Conservation (phyloP, 1,284 basidiomycete genomes). For the Ceratobasidium sp. region DNA sequence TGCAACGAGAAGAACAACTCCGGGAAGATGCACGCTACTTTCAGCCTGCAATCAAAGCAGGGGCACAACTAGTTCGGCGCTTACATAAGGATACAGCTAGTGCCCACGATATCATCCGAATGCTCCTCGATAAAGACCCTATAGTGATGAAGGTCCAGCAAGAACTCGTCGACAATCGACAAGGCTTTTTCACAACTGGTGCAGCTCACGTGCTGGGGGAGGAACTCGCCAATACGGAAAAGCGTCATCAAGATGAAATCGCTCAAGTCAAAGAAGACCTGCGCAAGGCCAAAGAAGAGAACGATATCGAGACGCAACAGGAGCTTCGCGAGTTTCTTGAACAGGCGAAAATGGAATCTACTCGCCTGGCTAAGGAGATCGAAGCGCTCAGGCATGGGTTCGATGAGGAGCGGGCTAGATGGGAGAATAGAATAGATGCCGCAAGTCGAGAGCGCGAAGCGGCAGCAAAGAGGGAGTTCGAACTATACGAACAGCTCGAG, state of each 20-base stretch:
- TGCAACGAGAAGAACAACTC: conserved; percentile 11
- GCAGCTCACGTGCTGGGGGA: conserved; percentile 1
- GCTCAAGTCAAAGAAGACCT: conserved; percentile 1
- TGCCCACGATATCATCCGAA: conserved; percentile 28
- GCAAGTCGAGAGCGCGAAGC: not conserved
- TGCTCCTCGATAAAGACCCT: conserved; percentile 15
- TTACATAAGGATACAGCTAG: not conserved
- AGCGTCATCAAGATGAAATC: conserved; percentile 20
- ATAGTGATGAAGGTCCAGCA: conserved; percentile 21
- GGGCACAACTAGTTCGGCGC: not conserved
- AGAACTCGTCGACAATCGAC: conserved; percentile 12
- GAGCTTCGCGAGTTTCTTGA: conserved; percentile 8
- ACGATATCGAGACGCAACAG: not conserved
- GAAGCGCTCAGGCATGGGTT: conserved; percentile 11
- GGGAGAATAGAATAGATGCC: not conserved
- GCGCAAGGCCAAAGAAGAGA: conserved; percentile 12
- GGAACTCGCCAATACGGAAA: not conserved
- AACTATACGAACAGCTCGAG: not conserved
- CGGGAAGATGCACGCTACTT: not conserved
- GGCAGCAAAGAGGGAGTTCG: not conserved
- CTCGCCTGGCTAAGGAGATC: conserved; percentile 19
- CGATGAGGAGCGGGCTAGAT: conserved; percentile 17
- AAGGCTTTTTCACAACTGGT: conserved; percentile 7
- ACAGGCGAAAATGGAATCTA: not conserved
- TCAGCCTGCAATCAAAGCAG: conserved; percentile 15